Conservation (phyloP, 2,329 filamentous ascomycete species). For the Coleophoma crateriformis region DNA sequence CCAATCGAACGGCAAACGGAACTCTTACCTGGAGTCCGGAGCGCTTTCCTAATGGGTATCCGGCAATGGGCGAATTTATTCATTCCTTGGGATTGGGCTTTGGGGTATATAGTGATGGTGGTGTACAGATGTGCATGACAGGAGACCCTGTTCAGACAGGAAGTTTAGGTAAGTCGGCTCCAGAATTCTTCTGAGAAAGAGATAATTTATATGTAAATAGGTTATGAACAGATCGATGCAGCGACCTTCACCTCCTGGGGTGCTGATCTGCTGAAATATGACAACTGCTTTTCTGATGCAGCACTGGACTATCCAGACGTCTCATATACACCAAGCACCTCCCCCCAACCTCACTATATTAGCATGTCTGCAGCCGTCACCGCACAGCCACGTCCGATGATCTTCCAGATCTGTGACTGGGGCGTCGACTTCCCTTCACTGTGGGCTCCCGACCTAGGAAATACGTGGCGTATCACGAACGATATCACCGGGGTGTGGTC, state of each 20-base stretch:
- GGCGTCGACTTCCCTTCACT: slow-evolving; percentile 32
- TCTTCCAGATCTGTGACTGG: slow-evolving; percentile 37
- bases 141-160: slow-evolving; percentile 17
- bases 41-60: slow-evolving; percentile 35
- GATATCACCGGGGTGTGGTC: slow-evolving; percentile 33
- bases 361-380: slow-evolving; percentile 30
- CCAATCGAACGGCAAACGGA: slow-evolving; percentile 25
- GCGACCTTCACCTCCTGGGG: slow-evolving; percentile 22
- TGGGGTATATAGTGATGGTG: slow-evolving; percentile 35
- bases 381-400: slow-evolving; percentile 21
- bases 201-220: slow-evolving; percentile 7
- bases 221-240: slow-evolving; percentile 18
- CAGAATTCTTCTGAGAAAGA: no score
- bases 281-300: slow-evolving; percentile 29
- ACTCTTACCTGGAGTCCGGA: slow-evolving; percentile 34
- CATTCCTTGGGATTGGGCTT: slow-evolving; percentile 34
- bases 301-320: slow-evolving; percentile 28
- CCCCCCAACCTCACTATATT: slow-evolving; percentile 25
- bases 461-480: slow-evolving; percentile 34
- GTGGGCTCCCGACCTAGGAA: slow-evolving; percentile 32
- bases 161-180: slow-evolving; percentile 16
- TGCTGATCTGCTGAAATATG: slow-evolving; percentile 39
- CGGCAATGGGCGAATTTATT: slow-evolving; percentile 34
- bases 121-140: slow-evolving; percentile 25
- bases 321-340: slow-evolving; percentile 27